Evolutionary conservation across 495 filamentous ascomycete species (phyloP).

Genomic region (Trichoderma orchidacearum): DNA sequence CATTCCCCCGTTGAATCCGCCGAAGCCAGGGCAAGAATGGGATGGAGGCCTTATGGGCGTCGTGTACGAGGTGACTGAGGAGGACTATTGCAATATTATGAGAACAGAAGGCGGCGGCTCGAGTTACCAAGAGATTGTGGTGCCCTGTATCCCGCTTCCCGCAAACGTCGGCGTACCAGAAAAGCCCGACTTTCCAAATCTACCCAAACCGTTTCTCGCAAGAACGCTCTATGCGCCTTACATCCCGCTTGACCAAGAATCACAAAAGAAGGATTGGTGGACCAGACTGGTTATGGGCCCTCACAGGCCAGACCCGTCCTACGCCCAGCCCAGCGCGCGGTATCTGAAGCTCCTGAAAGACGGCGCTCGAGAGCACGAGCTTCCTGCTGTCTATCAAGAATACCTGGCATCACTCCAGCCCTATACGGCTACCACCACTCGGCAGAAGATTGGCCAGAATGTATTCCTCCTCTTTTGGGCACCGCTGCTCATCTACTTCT

Average conservation of each 20-base stretch:
- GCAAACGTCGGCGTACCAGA: conserved; percentile 24
- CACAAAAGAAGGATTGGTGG: conserved; percentile 14
- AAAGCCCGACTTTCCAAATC: conserved; percentile 21
- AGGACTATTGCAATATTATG: conserved; percentile 77
- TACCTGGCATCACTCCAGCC: conserved; percentile 53
- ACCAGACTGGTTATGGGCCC: conserved; percentile 17
- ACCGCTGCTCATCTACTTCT: conserved; percentile 39
- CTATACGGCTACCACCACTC: conserved; percentile 51
- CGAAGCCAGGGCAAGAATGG: conserved; percentile 38
- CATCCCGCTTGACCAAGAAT: conserved; percentile 9
- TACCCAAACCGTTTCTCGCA: conserved; percentile 29
- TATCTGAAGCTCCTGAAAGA: conserved; percentile 66
- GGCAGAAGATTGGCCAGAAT: conserved; percentile 50
- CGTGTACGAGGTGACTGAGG: conserved; percentile 78
- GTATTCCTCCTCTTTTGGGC: conserved; percentile 47
- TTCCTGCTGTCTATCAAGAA: conserved; percentile 58
- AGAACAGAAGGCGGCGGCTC: conserved; percentile 79
- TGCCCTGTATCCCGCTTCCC: conserved; percentile 60
- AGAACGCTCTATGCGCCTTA: conserved; percentile 29
- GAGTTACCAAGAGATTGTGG: conserved; percentile 68
- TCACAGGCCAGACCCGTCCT: conserved; percentile 46
- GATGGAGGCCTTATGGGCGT: conserved; percentile 74
- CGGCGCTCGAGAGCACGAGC: conserved; percentile 62
- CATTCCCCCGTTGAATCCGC: conserved; percentile 16
- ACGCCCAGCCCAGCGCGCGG: conserved; percentile 69